Conservation (phyloP, 495 filamentous ascomycete genomes). For the Tuber indicum region DNA sequence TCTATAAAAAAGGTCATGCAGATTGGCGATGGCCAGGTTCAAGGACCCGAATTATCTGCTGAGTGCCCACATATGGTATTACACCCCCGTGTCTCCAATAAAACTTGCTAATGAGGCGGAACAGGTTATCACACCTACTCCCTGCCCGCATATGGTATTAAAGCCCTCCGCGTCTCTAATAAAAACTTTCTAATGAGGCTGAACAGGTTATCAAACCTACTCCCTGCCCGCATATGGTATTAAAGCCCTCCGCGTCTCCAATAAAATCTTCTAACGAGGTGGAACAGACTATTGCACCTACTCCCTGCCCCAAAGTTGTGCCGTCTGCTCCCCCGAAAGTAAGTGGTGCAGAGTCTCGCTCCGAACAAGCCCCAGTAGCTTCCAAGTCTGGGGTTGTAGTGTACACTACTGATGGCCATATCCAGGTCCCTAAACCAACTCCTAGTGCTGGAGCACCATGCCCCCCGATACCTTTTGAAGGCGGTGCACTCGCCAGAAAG, state of each 20-base stretch:
- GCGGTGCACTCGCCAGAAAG: constrained; percentile 15
- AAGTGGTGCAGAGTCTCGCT: background rate
- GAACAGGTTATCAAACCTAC: too few species aligned
- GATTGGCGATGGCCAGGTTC: constrained; percentile 23
- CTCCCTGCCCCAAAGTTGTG: too few species aligned
- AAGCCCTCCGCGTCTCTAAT: background rate
- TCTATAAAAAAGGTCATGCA: constrained; percentile 7
- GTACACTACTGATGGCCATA: background rate
- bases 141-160: background rate
- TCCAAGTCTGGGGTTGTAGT: background rate
- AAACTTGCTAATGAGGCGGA: too few species aligned
- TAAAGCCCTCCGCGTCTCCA: background rate
- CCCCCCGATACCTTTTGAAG: constrained; percentile 27
- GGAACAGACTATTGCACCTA: background rate
- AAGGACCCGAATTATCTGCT: background rate
- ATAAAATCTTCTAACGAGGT: background rate
- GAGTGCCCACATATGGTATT: background rate
- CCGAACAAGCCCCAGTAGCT: background rate
- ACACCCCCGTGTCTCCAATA: background rate
- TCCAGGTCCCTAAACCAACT: background rate
- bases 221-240: background rate
- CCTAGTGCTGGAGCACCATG: background rate
- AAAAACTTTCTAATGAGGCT: too few species aligned
- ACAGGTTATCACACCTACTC: too few species aligned
- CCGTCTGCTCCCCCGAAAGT: background rate